Base-by-base conservation (phyloP, 164 flowering plant genomes). In the Warburgia ugandensis region DNA sequence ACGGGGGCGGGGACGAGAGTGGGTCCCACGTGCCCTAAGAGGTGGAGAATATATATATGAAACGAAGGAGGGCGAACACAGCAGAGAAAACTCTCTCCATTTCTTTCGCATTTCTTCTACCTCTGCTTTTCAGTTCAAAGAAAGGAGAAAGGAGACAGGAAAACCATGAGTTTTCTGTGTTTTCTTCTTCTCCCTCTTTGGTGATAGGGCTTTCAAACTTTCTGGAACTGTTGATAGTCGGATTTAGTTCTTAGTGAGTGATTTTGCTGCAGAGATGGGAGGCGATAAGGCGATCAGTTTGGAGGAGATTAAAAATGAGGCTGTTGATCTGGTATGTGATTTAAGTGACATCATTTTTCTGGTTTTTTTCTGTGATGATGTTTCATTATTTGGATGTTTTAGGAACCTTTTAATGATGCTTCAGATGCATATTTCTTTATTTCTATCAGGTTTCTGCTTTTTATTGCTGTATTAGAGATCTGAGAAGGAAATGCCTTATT, bases 231-330 rank as follows among this genome's bases (percentile, higher is more conserved):
- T n/a, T n/a, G n/a, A 4, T 28, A 19, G 28, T 21, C 50, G 21
- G 13, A 22, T 48, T 29, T 39, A 17, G 27, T 19, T 23, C 12
- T 2, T 12, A 17, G 25, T 22, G 44, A 8, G 22, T 6, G 29
- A 33, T 12, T 46, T 44, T 46, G 35, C 19, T 2, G 50, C 2
- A 40, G 25, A 45, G 31, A 71, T 65, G 75, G 70, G 60, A 30
- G 72, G 60, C 12, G 67, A 58, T 10, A 70, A 67, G 59, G 63
- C 60, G 23, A 61, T 69, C 59, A 64, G 68, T 27, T 75, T 83
- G 14, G 91, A 83, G 41, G 76, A 78, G 63, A 80, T 83, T 28
- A 78, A 73, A 31, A 80, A 80, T 51, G 91, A 83, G 65, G 30
- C 71, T 25, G 84, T 83, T 44, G 91, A 83, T 75, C 69, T 83